phyloP scores from a whole-genome alignment of 352 stramenopile genomes.

The Pythium catenulatum region DNA sequence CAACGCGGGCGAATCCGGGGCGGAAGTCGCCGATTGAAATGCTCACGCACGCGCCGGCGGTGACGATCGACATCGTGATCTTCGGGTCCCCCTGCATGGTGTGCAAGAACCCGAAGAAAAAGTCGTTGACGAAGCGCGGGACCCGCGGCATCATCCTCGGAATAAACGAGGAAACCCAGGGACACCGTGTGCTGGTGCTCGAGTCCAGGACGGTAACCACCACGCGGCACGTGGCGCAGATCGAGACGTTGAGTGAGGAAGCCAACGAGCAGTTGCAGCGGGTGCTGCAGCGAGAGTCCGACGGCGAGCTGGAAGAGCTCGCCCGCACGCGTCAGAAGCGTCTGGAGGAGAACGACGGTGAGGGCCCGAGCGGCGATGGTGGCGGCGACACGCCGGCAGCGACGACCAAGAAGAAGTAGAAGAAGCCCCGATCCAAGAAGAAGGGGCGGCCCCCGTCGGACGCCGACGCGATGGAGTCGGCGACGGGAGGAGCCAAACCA shows the following conservation, averaged over 20 bases:
- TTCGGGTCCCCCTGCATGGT: constrained; percentile 50
- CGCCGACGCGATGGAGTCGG: background rate
- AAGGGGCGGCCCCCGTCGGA: background rate
- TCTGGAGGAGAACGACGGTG: background rate
- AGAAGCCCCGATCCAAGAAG: too few species aligned
- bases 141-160: constrained; percentile 31
- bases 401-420: too few species aligned
- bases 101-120: constrained; percentile 36
- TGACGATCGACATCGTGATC: constrained; percentile 4
- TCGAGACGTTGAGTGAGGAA: constrained; percentile 33
- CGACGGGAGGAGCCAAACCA: background rate
- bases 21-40: constrained; percentile 38
- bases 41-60: background rate
- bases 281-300: background rate
- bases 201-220: constrained; percentile 24
- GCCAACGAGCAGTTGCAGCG: constrained; percentile 29
- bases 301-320: constrained; percentile 27
- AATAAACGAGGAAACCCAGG: constrained; percentile 55
- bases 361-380: background rate
- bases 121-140: background rate
- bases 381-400: background rate
- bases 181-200: constrained; percentile 27
- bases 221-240: constrained; percentile 28
- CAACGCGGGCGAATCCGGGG: constrained; percentile 34
- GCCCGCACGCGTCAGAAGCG: background rate